Conservation (phyloP, 2,329 filamentous ascomycete species). For the Mariannaea sp. region DNA sequence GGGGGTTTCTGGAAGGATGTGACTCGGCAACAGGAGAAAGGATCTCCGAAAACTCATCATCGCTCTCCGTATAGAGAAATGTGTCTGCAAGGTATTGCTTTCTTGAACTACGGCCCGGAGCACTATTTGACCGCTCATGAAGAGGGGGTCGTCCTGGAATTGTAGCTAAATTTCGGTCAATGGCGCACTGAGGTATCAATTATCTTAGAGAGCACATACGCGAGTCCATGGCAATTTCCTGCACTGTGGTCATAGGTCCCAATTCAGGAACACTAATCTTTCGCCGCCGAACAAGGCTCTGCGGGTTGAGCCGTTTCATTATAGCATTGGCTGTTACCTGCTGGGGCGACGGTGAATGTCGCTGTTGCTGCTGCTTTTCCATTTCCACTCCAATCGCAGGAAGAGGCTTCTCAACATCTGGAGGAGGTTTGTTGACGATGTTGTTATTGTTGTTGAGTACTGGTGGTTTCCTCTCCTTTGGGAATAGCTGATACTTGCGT, state of each 20-base stretch:
- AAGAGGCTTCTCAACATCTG: conserved; percentile 57
- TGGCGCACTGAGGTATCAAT: not conserved
- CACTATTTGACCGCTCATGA: conserved; percentile 67
- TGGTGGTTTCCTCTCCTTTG: conserved; percentile 55
- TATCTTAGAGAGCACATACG: conserved; percentile 54
- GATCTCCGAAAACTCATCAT: conserved; percentile 33
- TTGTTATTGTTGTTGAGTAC: conserved; percentile 45
- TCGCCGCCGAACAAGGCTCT: conserved; percentile 60
- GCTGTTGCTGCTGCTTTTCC: no score
- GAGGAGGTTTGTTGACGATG: conserved; percentile 55
- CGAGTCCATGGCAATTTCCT: conserved; percentile 71
- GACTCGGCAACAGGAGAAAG: conserved; percentile 33
- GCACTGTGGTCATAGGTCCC: conserved; percentile 70
- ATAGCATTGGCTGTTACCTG: conserved; percentile 46
- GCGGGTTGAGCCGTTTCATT: conserved; percentile 61
- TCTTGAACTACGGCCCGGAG: conserved; percentile 58
- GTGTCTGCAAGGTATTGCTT: conserved; percentile 42
- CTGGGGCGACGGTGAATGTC: not conserved
- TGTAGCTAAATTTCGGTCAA: conserved; percentile 55
- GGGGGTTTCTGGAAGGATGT: conserved; percentile 20
- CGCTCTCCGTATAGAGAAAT: conserved; percentile 33
- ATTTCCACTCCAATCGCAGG: conserved; percentile 50
- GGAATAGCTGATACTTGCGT: conserved; percentile 66
- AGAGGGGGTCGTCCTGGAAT: conserved; percentile 68
- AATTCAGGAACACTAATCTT: conserved; percentile 69